Base-by-base conservation (phyloP, 2,329 filamentous ascomycete genomes). In the Fulvia fulva region DNA sequence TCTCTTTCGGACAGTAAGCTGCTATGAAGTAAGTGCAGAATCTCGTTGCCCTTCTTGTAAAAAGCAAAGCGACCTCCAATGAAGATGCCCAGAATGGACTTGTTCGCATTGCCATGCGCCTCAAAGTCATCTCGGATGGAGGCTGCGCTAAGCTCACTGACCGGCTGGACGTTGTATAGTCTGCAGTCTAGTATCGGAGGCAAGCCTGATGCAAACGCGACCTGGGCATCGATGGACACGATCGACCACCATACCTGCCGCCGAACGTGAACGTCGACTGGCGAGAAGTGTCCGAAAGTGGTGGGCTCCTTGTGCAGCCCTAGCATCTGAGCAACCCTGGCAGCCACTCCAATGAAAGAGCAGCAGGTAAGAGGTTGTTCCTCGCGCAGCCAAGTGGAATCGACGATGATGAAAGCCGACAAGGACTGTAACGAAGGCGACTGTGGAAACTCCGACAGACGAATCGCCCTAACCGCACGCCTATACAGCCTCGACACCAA, bases 201-300 rank as follows among this genome's bases (percentile, higher is more conserved):
- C 6, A 80, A 67, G 1, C 78, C 78, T 51, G 77, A 78, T 3
- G 78, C 77, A 70, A 80, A 78, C 1, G 78, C 75, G n/a, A 80
- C 74, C 11, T 78, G 73, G n/a, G 76, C 70, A 60, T 79, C 76
- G 69, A 78, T 77, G 46, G 79, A 75, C 25, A 79, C 74, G 34
- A 80, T 77, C 59, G 79, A 77, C 76, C 77, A 79, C 77, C 77
- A 80, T 51, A 80, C 67, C 16, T 77, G 71, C 51, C 77, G 72
- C 25, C 77, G 71, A 44, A 75, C 72, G 61, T 80, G 77, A 3
- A 77, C 77, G 62, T 78, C 76, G 32, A 73, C 73, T 3, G 75
- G 67, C 11, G 71, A 68, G 50, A 80, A 75, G 5, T 76, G 75
- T 7, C 59, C 59, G 60, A 80, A 80, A 22, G 78, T 74, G 0